phyloP scores from a whole-genome alignment of 139 green algal species.

The Cymbomonas tetramitiformis region DNA sequence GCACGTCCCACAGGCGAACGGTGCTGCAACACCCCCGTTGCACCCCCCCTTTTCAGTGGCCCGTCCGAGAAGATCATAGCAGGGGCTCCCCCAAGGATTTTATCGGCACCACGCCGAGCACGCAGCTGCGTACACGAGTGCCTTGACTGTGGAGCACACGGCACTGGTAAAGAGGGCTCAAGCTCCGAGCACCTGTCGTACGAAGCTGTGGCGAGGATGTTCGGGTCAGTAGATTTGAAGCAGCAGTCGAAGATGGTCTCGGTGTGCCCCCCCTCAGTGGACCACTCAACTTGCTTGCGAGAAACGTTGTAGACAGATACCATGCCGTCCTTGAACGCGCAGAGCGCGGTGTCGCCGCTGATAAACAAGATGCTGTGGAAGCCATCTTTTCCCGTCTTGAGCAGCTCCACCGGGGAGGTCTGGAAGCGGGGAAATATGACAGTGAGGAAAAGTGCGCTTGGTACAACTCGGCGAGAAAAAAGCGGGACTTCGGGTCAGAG shows the following conservation, averaged over 20 bases:
- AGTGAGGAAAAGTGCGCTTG: too few relatives aligned
- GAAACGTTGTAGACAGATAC: slow-evolving; percentile 9
- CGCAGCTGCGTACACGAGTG: too few relatives aligned
- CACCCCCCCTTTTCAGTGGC: too few relatives aligned
- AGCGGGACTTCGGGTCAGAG: slow-evolving; percentile 13
- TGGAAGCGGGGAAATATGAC: too few relatives aligned
- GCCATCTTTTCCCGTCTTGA: neutral
- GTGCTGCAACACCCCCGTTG: too few relatives aligned
- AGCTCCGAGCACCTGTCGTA: too few relatives aligned
- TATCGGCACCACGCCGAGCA: too few relatives aligned
- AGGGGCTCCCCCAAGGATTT: too few relatives aligned
- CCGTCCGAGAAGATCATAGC: too few relatives aligned
- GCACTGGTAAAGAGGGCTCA: too few relatives aligned
- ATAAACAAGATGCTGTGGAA: neutral
- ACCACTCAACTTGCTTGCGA: slow-evolving; percentile 8
- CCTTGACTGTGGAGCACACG: too few relatives aligned
- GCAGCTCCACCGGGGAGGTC: neutral
- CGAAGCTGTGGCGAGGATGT: slow-evolving; percentile 36
- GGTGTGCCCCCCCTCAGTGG: slow-evolving; percentile 33
- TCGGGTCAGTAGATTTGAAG: slow-evolving; percentile 22
- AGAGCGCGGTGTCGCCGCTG: neutral
- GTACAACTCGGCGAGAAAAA: neutral
- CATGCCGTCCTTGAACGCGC: slow-evolving; percentile 11
- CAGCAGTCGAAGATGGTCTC: slow-evolving; percentile 42
- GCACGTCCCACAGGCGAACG: slow-evolving; percentile 36